Percentiles rank a stretch among this genome's conserved stretches.
These are phyloP conservation scores for Hypoxylon intermedium DNA, from an alignment of 495 filamentous ascomycete species.

Conservation along the genomic window DNA sequence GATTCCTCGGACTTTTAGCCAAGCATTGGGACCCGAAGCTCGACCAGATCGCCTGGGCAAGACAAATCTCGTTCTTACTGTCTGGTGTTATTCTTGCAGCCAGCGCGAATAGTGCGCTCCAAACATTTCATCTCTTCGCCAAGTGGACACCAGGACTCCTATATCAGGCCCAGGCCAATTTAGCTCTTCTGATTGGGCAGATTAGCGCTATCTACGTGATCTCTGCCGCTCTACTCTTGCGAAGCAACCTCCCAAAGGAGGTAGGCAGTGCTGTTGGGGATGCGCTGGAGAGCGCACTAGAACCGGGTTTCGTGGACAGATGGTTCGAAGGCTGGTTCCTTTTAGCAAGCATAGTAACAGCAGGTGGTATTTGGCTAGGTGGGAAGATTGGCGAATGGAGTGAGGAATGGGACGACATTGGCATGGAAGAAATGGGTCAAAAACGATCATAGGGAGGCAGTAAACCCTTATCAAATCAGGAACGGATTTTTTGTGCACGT, in stretches of 20 bases:
- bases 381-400: constrained; percentile 61
- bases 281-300: constrained; percentile 72
- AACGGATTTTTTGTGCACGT: constrained; percentile 12
- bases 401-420: constrained; percentile 69
- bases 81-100: constrained; percentile 78
- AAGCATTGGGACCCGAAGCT: constrained; percentile 75
- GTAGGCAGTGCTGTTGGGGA: constrained; percentile 74
- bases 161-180: constrained; percentile 66
- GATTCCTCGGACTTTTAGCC: constrained; percentile 74
- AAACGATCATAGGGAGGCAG: constrained; percentile 54
- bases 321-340: constrained; percentile 90
- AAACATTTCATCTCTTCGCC: constrained; percentile 76
- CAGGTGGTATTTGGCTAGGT: constrained; percentile 71
- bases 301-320: constrained; percentile 75
- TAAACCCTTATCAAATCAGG: constrained; percentile 15
- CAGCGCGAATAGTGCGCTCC: constrained; percentile 75
- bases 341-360: constrained; percentile 65
- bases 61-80: constrained; percentile 78
- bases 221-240: constrained; percentile 71
- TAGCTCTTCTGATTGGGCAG: constrained; percentile 76
- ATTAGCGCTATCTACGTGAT: constrained; percentile 83
- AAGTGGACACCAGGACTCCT: constrained; percentile 72
- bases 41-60: constrained; percentile 73
- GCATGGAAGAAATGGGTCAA: constrained; percentile 74
- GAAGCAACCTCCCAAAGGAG: constrained; percentile 74